Evolutionary conservation across 2,329 filamentous ascomycete genomes (phyloP), one percentile per base, ranked within the genome.

Genomic region (Exophiala bonariae): DNA sequence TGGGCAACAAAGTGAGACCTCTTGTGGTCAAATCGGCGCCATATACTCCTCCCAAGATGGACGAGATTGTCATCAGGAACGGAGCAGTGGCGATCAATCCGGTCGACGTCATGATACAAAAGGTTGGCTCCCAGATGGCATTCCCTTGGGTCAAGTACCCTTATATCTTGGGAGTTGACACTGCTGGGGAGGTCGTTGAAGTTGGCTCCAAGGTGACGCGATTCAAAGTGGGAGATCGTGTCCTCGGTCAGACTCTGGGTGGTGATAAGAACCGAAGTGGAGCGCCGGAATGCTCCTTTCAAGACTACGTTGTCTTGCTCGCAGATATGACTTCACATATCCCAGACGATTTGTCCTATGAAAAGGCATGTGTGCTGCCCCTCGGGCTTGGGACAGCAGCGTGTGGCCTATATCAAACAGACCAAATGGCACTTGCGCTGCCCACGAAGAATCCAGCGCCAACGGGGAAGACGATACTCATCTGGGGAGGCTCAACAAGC

Each of bases 181-280:
- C 73, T 11, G 71, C 73, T 2, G 74, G 74, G 10, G 68, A 73
- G 54, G 65, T 77, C 2, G 56, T 70, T 18, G 71, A 74, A 51
- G 63, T 77, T 5, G 75, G 74, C 2, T 61, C 67, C n/a, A 63
- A 61, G 6, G 73, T 77, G 4, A 67, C 66, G 5, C 65, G 72
- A 8, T 68, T 75, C 54, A 63, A 68, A 44, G 64, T 68, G 16
- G 74, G 74, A 2, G 67, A 74, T 48, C 67, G 73, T 19, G 73
- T 77, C 3, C 60, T 71, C 20, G 73, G 57, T 7, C 43, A 48
- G 10, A 47, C 56, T 16, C 16, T 52, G 1, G 55, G 48, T 1
- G 44, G 52, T 3, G 56, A 48, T 7, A 55, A 55, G 45, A 41
- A 49, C 13, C 42, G 32, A 18, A 26, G 34, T 17, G 16, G 18